Base-by-base conservation (phyloP, 73 alveolate genomes). In the Paramecium pentaurelia region DNA sequence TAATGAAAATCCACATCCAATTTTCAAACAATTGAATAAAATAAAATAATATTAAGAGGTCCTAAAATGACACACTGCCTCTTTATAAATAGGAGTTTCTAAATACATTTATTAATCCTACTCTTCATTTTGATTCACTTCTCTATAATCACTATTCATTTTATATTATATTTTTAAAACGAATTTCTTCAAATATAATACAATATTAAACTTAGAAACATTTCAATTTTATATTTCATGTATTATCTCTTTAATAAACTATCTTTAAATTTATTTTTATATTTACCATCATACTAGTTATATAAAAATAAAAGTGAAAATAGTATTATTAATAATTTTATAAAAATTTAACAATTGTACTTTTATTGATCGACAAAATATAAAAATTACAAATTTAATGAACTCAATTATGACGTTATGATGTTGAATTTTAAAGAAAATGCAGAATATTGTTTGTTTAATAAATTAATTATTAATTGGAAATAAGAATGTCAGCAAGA, bases 1-100 rank as follows among this genome's bases (percentile, higher is more conserved):
- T 64, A 64, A 64, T 64, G 84, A 28, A 34, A 64, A 32, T 34
- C 84, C 84, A 64, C 84, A 64, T 28, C 42, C 84, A 64, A 64
- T 64, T 64, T 64, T 64, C 28, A 64, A 32, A 32, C 28, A 2
- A 28, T 34, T 34, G 47, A 11, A 64, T 32, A 30, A 64, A 3
- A 64, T 64, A 34, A 11, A 64, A 64, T 64, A 64, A 34, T 64
- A 64, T 28, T 64, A 34, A 34, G 49, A 28, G 5, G 84, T 34
- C 30, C 84, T 64, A 64, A 25, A 64, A 54, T 54, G 70, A 54
- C 70, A 16, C 70, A 54, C 70, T 54, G 70, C 70, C 32, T 54
- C 70, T 54, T 54, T 54, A 28, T 54, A 54, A 54, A 54, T 54
- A n/a, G 70, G 70, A 3, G 70, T 54, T 54, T 54, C 70, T 7